Percentiles rank a stretch among this genome's conserved stretches.
Evolutionary conservation across 2,329 filamentous ascomycete genomes (phyloP).

Genomic region (Zymoseptoria pseudotritici): DNA sequence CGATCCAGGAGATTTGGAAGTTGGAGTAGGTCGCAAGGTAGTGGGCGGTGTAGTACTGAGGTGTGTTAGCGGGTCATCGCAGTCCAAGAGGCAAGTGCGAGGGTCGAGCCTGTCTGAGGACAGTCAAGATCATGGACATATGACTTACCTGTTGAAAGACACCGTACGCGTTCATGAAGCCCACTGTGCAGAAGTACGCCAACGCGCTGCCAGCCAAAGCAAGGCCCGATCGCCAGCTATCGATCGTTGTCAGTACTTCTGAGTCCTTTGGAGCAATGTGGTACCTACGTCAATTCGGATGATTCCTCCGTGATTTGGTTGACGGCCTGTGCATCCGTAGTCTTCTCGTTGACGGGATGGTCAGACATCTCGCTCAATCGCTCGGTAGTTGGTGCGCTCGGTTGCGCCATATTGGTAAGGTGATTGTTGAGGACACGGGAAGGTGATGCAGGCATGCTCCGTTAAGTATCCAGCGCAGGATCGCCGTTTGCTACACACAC

Average conservation of each 20-base stretch:
- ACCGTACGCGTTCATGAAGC: constrained; percentile 23
- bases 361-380: not conserved
- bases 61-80: not conserved
- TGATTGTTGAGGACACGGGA: too few species aligned
- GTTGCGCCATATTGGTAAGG: not conserved
- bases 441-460: too few species aligned
- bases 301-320: not conserved
- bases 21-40: constrained; percentile 13
- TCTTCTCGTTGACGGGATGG: not conserved
- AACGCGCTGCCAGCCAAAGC: constrained; percentile 14
- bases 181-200: constrained; percentile 20
- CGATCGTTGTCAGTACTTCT: not conserved
- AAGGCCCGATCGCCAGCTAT: constrained; percentile 10
- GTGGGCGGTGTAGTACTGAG: constrained; percentile 20
- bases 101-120: not conserved
- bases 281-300: constrained; percentile 2
- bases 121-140: not conserved
- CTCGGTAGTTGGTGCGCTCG: not conserved
- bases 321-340: not conserved
- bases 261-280: not conserved
- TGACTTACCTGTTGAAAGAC: constrained; percentile 15
- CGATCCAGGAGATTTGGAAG: constrained; percentile 27
- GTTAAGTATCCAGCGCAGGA: too few species aligned
- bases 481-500: too few species aligned
- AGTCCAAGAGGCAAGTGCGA: too few species aligned